A percentile compares a stretch with the other conserved stretches of the same genome.
phyloP scores from a whole-genome alignment of 495 filamentous ascomycete species.

The Trichoderma asperelloides region DNA sequence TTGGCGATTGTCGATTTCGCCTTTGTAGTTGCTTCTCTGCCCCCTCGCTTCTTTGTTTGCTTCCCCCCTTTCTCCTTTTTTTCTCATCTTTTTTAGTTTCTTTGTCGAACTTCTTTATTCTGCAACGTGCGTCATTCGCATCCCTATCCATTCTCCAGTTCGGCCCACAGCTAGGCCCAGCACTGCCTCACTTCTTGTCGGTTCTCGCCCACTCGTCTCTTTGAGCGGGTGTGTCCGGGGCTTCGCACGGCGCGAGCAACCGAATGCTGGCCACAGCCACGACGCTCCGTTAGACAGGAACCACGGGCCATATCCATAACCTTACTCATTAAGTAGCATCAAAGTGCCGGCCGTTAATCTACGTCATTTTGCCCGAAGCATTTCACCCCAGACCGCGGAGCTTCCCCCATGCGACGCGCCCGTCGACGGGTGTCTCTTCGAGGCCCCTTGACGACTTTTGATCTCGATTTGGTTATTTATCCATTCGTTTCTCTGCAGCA shows the following conservation, averaged over 20 bases:
- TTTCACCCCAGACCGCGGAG: constrained; percentile 3
- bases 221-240: background rate
- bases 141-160: too few relatives aligned
- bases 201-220: background rate
- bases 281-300: background rate
- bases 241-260: background rate
- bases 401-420: constrained; percentile 7
- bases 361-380: background rate
- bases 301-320: background rate
- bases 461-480: background rate
- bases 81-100: background rate
- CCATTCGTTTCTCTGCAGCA: background rate
- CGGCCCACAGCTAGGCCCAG: too few relatives aligned
- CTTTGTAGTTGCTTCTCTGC: background rate
- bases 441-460: background rate
- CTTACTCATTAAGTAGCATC: background rate
- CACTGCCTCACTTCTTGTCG: background rate
- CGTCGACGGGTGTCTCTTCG: constrained; percentile 7
- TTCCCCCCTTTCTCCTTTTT: background rate
- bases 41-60: background rate
- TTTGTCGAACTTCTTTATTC: too few relatives aligned
- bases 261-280: constrained; percentile 3
- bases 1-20: background rate
- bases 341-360: background rate
- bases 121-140: too few relatives aligned